phyloP scores from a whole-genome alignment of 2,329 filamentous ascomycete genomes.

The Trichoderma sp. region DNA sequence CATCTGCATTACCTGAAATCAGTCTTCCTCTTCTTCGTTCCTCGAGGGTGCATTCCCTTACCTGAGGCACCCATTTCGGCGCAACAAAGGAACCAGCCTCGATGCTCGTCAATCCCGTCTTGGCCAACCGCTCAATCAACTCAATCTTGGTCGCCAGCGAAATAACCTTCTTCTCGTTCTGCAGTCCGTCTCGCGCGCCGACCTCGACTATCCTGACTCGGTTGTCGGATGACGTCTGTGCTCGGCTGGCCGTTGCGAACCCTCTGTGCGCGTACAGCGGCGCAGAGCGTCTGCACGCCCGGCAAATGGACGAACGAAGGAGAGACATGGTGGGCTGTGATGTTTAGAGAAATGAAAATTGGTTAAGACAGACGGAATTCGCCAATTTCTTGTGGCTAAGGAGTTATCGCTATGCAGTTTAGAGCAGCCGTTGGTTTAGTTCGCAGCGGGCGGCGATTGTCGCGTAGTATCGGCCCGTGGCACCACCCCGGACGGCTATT shows the following conservation, averaged over 20 bases:
- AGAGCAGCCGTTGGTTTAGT: neutral
- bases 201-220: slow-evolving; percentile 74
- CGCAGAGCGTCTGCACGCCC: slow-evolving; percentile 42
- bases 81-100: slow-evolving; percentile 82
- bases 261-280: slow-evolving; percentile 37
- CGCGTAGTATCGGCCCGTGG: slow-evolving; percentile 26
- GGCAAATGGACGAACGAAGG: slow-evolving; percentile 43
- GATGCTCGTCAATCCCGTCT: slow-evolving; percentile 70
- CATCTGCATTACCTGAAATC: slow-evolving; percentile 57
- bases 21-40: neutral
- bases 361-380: neutral
- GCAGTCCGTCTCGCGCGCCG: slow-evolving; percentile 80
- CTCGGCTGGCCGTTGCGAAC: slow-evolving; percentile 44
- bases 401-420: neutral
- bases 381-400: neutral
- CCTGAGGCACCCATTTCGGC: slow-evolving; percentile 83
- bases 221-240: slow-evolving; percentile 41
- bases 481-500: slow-evolving; percentile 18
- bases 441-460: slow-evolving; percentile 11
- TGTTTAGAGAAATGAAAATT: neutral
- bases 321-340: slow-evolving; percentile 37
- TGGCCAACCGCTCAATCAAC: slow-evolving; percentile 68
- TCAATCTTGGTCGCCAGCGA: slow-evolving; percentile 74
- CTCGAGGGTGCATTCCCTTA: slow-evolving; percentile 37
- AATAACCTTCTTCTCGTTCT: slow-evolving; percentile 77